Base-by-base conservation (phyloP, 163 green algal genomes). In the Chlamydomonas reinhardtii region DNA sequence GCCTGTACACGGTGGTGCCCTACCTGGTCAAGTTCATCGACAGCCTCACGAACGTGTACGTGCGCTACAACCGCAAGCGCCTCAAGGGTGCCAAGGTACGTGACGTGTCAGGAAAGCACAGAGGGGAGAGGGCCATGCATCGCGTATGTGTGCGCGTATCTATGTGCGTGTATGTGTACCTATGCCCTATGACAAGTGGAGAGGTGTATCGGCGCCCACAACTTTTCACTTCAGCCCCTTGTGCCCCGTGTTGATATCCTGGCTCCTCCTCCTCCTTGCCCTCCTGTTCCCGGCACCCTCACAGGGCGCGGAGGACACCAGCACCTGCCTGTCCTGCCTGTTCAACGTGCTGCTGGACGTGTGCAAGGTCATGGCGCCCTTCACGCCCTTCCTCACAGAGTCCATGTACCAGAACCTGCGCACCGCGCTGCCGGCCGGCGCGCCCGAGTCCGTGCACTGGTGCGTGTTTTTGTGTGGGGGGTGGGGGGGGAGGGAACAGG, bases 341-440 rank as follows among this genome's bases (percentile, higher is more conserved):
- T 98, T 96, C 89, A 66, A 98, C 80, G 98, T 99, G 56, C 93
- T 99, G 80, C 89, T 99, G 64, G 82, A 80, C 34, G 78, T 90
- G 43, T 97, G 92, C 92, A 97, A 96, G 91, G 92, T 97, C 59
- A 99, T 99, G 98, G 92, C 97, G 12, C 98, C 98, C 73, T 99
- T 99, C 93, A 99, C 97, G 5, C 98, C 98, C 52, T 99, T 99
- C 94, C 97, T 99, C 78, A 96, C 93, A 52, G 98, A 99, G 92
- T 79, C 89, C n/a, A 98, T 99, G 95, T 99, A 99, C 93, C 94
- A 97, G 82, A 99, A 99, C 91, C 94, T 99, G 84, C 87, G 91
- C 54, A 81, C 90, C 6, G 91, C 74, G 11, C 83, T 97, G 83
- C 93, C 93, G 16, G 9, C 84, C 61, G 82, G 81, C 15, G 86